phyloP scores from a whole-genome alignment of 805 yeast species.

The Saccharomycopsis babjevae region DNA sequence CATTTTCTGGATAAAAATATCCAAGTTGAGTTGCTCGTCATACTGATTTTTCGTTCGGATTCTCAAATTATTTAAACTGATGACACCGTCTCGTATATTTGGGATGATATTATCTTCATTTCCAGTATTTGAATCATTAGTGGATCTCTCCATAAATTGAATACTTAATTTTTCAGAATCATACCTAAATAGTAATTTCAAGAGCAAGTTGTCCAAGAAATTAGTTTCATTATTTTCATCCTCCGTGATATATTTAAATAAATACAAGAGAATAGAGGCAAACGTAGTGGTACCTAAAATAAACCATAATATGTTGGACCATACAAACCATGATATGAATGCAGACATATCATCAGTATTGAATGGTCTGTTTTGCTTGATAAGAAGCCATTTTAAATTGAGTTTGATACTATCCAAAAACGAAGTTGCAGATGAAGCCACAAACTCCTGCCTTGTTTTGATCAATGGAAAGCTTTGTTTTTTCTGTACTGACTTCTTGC shows the following conservation, averaged over 20 bases:
- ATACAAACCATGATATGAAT: constrained; percentile 80
- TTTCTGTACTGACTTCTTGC: neutral
- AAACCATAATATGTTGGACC: constrained; percentile 75
- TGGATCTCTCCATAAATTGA: neutral
- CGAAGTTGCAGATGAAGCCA: constrained; percentile 13
- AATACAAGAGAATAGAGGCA: constrained; percentile 64
- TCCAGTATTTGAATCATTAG: neutral
- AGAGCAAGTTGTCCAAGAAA: constrained; percentile 8
- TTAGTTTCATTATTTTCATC: constrained; percentile 1
- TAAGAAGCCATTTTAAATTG: constrained; percentile 61
- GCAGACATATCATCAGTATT: constrained; percentile 91
- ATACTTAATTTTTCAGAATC: constrained; percentile 9
- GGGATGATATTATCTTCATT: constrained; percentile 13
- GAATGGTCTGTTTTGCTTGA: constrained; percentile 70
- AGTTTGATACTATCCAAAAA: constrained; percentile 17
- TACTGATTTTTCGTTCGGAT: constrained; percentile 25
- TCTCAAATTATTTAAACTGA: constrained; percentile 9
- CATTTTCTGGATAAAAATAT: constrained; percentile 69
- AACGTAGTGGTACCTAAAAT: constrained; percentile 89
- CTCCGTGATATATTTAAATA: constrained; percentile 39
- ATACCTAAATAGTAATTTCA: constrained; percentile 11
- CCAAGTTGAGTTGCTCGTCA: constrained; percentile 70
- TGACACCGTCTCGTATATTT: constrained; percentile 14
- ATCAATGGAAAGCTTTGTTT: neutral
- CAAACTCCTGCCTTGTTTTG: constrained; percentile 10